Conservation (phyloP, 768 basidiomycete genomes). For the Mrakia blollopis region DNA sequence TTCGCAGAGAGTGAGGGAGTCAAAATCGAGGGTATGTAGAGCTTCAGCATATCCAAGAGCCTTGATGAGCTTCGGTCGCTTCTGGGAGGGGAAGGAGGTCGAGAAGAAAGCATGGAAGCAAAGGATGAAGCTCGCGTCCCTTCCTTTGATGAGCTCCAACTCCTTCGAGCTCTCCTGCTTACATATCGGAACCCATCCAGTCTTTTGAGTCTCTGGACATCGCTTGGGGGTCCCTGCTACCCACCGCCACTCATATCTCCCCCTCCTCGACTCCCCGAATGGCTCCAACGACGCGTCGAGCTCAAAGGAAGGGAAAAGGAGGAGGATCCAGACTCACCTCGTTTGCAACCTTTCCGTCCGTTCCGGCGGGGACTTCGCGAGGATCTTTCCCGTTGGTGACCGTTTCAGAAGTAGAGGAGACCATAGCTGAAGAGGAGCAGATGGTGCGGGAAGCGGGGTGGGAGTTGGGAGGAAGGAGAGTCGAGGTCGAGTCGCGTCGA, state of each 20-base stretch:
- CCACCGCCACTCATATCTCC: too few relatives aligned
- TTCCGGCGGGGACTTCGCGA: neutral
- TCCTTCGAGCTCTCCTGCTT: neutral
- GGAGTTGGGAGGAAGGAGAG: neutral
- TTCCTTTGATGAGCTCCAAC: neutral
- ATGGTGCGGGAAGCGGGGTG: neutral
- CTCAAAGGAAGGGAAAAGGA: neutral
- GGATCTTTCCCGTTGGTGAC: neutral
- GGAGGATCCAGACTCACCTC: neutral
- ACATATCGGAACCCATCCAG: neutral
- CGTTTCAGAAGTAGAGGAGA: neutral
- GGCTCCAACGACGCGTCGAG: neutral
- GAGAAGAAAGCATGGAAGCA: neutral
- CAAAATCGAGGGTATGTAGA: too few relatives aligned
- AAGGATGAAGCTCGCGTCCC: neutral
- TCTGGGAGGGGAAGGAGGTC: neutral
- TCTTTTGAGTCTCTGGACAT: neutral
- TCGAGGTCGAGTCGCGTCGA: neutral
- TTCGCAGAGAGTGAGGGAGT: too few relatives aligned
- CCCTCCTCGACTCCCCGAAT: neutral
- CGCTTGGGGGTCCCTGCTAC: neutral
- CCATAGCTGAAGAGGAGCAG: neutral
- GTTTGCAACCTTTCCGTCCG: neutral
- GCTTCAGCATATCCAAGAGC: too few relatives aligned
- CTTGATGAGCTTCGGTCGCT: neutral